Conservation (phyloP, 1,284 basidiomycete genomes). For the Singerocomus rubriflavus region DNA sequence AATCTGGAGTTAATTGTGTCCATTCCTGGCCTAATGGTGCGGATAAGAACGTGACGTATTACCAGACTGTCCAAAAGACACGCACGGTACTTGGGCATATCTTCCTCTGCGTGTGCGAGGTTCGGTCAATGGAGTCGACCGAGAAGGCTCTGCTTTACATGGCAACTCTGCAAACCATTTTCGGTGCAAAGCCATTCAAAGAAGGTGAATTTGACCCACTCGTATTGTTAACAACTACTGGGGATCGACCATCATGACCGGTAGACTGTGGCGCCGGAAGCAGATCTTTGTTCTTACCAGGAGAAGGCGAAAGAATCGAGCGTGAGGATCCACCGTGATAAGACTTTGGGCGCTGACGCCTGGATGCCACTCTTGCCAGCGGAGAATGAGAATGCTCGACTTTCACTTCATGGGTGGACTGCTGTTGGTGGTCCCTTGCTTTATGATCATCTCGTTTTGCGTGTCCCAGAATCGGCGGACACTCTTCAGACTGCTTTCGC, state of each 20-base stretch:
- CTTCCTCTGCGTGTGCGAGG: constrained; percentile 31
- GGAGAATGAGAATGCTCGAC: background rate
- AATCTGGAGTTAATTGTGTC: constrained; percentile 61
- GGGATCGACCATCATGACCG: background rate
- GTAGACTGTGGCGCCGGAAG: constrained; percentile 1
- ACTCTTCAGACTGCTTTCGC: constrained; percentile 28
- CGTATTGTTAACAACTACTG: background rate
- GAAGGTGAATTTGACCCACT: constrained; percentile 13
- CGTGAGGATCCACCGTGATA: constrained; percentile 15
- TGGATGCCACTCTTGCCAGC: background rate
- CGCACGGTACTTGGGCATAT: constrained; percentile 30
- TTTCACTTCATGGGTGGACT: constrained; percentile 2
- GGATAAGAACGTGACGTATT: background rate
- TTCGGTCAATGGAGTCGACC: constrained; percentile 14
- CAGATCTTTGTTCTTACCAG: constrained; percentile 8
- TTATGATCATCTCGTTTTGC: constrained; percentile 3
- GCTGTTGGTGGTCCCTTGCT: constrained; percentile 3
- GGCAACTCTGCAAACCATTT: constrained; percentile 8
- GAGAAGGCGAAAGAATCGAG: constrained; percentile 8
- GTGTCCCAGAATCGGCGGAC: constrained; percentile 11
- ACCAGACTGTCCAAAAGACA: background rate
- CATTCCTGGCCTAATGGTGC: constrained; percentile 25
- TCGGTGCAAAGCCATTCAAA: background rate
- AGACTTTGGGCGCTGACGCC: constrained; percentile 17
- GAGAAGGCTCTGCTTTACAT: constrained; percentile 32